A percentile compares a stretch with the other conserved stretches of the same genome.
These are phyloP conservation scores for Takashimella koratensis DNA, from an alignment of 1,284 basidiomycete genomes.

Conservation along the genomic window DNA sequence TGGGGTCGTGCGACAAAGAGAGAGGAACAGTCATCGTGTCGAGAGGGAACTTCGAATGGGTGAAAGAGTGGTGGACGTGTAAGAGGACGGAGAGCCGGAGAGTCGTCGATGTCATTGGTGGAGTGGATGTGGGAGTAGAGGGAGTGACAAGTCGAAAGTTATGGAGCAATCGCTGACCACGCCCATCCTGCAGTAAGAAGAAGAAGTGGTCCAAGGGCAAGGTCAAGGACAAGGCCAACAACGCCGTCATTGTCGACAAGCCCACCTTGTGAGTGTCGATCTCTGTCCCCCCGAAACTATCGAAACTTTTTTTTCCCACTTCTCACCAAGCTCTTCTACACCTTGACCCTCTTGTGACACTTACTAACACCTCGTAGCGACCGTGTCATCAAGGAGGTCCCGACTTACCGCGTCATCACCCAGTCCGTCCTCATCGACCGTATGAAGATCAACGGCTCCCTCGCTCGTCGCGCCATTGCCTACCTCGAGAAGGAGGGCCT, in stretches of 20 bases:
- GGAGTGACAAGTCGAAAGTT: too few species aligned
- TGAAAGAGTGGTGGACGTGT: too few species aligned
- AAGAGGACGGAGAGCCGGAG: too few species aligned
- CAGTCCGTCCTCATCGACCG: slow-evolving; percentile 97
- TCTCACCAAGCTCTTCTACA: neutral
- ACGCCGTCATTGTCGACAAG: slow-evolving; percentile 88
- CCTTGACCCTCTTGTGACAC: neutral
- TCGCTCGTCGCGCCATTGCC: slow-evolving; percentile 88
- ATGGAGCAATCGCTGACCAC: slow-evolving; percentile 12
- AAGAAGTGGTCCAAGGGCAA: slow-evolving; percentile 99
- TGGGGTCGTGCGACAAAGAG: too few species aligned
- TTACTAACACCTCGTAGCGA: slow-evolving; percentile 62
- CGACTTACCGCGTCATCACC: slow-evolving; percentile 98
- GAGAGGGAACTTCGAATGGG: too few species aligned
- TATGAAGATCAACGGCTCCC: slow-evolving; percentile 78
- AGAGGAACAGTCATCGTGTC: too few species aligned
- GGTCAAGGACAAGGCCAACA: slow-evolving; percentile 96
- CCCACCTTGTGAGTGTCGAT: slow-evolving; percentile 46
- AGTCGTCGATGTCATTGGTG: too few species aligned
- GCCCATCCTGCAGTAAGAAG: slow-evolving; percentile 63
- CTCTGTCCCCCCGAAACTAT: neutral
- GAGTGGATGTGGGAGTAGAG: too few species aligned
- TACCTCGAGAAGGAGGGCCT: slow-evolving; percentile 92
- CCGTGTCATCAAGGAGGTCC: slow-evolving; percentile 98
- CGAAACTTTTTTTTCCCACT: slow-evolving; percentile 3